Evolutionary conservation across 768 basidiomycete genomes (phyloP).

Genomic region (Strobilomyces dryophilus): DNA sequence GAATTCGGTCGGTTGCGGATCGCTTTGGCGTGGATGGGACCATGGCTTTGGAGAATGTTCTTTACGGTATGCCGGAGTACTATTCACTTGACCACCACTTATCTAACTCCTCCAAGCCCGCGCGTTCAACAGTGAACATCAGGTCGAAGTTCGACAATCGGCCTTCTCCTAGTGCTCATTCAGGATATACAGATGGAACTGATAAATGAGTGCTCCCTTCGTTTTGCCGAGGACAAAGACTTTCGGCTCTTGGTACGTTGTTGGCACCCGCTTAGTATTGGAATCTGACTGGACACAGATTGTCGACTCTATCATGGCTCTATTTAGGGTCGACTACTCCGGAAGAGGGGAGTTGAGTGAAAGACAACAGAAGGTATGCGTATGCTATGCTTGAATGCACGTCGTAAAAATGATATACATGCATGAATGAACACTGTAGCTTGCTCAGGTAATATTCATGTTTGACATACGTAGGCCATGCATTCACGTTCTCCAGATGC

Average conservation of each 20-base stretch:
- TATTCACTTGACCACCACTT: constrained; percentile 1
- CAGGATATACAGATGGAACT: constrained; percentile 68
- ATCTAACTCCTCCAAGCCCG: constrained; percentile 49
- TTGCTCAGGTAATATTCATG: constrained; percentile 62
- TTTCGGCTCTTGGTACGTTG: constrained; percentile 60
- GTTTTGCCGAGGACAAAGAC: constrained; percentile 88
- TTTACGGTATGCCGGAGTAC: constrained; percentile 58
- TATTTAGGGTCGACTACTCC: constrained; percentile 91
- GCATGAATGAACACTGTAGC: constrained; percentile 38
- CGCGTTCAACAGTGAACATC: constrained; percentile 91
- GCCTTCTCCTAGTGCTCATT: constrained; percentile 3
- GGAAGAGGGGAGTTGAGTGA: constrained; percentile 93
- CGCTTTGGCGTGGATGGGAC: constrained; percentile 90
- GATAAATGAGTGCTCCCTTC: constrained; percentile 82
- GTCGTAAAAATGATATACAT: constrained; percentile 6
- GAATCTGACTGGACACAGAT: constrained; percentile 48
- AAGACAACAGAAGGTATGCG: constrained; percentile 78
- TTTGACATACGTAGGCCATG: background rate
- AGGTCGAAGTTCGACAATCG: constrained; percentile 41
- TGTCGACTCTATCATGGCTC: constrained; percentile 95
- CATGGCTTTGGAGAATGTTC: constrained; percentile 83
- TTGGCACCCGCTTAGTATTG: background rate
- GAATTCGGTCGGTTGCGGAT: constrained; percentile 87
- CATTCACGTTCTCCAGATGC: constrained; percentile 51
- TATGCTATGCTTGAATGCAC: background rate